Base-by-base conservation (phyloP, 441 rosid species). In the Geranium incanum region DNA sequence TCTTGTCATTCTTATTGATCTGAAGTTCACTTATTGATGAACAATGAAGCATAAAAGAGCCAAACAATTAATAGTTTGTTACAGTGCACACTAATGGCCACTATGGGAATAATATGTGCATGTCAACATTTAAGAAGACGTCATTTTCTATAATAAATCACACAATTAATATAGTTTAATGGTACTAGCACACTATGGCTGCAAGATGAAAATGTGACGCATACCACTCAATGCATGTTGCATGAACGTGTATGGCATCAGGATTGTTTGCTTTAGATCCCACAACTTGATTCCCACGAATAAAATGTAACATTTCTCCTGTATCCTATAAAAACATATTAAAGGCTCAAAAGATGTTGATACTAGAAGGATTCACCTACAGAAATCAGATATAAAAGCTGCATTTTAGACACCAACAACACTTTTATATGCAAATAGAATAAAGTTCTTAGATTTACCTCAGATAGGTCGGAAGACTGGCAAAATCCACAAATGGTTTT, bases 161-260 rank as follows among this genome's bases (percentile, higher is more conserved):
- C 8, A 39, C 43, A 39, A 39, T 39, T 39, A 39, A 39, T 4
- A 39, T 39, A 39, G 43, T 39, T 39, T 39, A 2, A 11, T 28
- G 33, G 33, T 28, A 28, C 33, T 1, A 28, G 33, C 33, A 28
- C 33, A 28, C 1, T 48, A 2, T 2, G n/a, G 55, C 55, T 48
- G 12, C 55, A 48, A 48, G 11, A 48, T 48, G 55, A 43, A 11
- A 48, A 48, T 0, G 4, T 52, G 60, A 6, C 19, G 3, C 74
- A 45, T 89, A 93, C 98, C 97, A 93, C 36, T 91, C 92, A 16
- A 88, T 79, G 75, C 98, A 91, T 72, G 60, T 74, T 23, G 75
- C 78, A 69, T 94, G 98, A 59, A 88, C 97, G 78, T 91, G 95
- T 39, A 87, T 80, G 36, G 81, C 89, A 81, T 76, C 72, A 50